Base-by-base conservation (phyloP, 345 rosid genomes). In the Brassica juncea region DNA sequence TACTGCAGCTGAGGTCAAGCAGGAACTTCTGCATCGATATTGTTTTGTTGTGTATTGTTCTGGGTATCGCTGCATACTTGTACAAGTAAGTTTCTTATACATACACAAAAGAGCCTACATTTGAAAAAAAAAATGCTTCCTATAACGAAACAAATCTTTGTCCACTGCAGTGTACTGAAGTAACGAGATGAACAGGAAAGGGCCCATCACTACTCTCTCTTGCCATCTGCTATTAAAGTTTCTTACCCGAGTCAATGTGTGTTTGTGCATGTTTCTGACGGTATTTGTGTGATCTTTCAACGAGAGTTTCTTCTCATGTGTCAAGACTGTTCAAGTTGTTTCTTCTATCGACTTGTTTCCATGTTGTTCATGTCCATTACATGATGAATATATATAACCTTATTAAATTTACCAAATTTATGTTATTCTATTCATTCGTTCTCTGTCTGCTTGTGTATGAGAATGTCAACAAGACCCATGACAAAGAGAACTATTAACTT, bases 11-110 rank as follows among this genome's bases (percentile, higher is more conserved):
- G 87, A 88, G 99, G 76, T 96, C 99, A 62, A 96, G 99, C 82
- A 78, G 99, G 76, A 96, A 96, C 85, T 96, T 96, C 89, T 96
- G 99, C 79, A 88, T 96, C 30, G 99, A 96, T 84, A 93, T 96
- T 73, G 75, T 96, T 72, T 81, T 96, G 77, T 44, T 93, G 89
- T 88, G 93, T 79, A 86, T 96, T 80, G 88, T 96, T 71, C 87
- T 96, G 66, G 98, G 99, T 32, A 91, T 93, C n/a, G 98, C 99
- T 69, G 98, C 99, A 78, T 96, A 96, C 79, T 80, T 96, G 55
- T 96, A 96, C 98, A 96, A 96, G 99, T 93, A 88, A 90, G 96
- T 42, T 81, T 75, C 65, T 77, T 66, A 61, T 12, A 44, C 66
- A 67, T 52, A 59, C 25, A 52, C 49, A 4, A 27, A 39, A 68